Evolutionary conservation across 208 protist species (phyloP).

Genomic region (Crithidia sp.): DNA sequence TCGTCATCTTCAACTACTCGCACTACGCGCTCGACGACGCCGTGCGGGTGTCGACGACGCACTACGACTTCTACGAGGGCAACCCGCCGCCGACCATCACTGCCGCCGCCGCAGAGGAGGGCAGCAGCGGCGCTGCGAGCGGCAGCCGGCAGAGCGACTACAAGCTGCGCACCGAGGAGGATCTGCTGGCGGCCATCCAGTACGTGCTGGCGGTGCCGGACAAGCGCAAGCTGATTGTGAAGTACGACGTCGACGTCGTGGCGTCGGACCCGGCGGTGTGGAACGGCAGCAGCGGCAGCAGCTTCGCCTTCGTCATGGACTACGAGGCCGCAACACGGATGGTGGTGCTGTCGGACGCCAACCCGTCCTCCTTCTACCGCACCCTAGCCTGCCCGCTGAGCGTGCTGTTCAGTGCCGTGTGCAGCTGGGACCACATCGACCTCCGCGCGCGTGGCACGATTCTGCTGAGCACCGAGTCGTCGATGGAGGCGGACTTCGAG

Average conservation of each 20-base stretch:
- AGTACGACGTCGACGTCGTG: constrained; percentile 71
- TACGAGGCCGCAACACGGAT: constrained; percentile 61
- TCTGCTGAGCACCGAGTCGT: constrained; percentile 45
- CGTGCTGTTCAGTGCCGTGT: constrained; percentile 67
- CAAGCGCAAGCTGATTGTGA: constrained; percentile 73
- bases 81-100: constrained; percentile 28
- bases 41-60: constrained; percentile 53
- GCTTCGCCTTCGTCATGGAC: constrained; percentile 80
- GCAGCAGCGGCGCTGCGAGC: constrained; percentile 4
- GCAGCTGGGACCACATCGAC: constrained; percentile 55
- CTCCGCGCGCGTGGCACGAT: constrained; percentile 76
- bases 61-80: constrained; percentile 71
- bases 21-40: constrained; percentile 77
- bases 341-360: constrained; percentile 74
- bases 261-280: constrained; percentile 54
- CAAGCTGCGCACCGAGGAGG: constrained; percentile 46
- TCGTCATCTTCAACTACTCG: constrained; percentile 81
- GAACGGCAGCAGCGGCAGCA: constrained; percentile 84
- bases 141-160: constrained; percentile 28
- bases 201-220: constrained; percentile 47
- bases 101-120: constrained; percentile 13
- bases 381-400: constrained; percentile 66
- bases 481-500: constrained; percentile 63
- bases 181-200: constrained; percentile 58
- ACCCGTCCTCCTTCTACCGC: constrained; percentile 79